These are phyloP conservation scores for Periconia digitata DNA, from an alignment of 2,329 filamentous ascomycete species.

Conservation along the genomic window DNA sequence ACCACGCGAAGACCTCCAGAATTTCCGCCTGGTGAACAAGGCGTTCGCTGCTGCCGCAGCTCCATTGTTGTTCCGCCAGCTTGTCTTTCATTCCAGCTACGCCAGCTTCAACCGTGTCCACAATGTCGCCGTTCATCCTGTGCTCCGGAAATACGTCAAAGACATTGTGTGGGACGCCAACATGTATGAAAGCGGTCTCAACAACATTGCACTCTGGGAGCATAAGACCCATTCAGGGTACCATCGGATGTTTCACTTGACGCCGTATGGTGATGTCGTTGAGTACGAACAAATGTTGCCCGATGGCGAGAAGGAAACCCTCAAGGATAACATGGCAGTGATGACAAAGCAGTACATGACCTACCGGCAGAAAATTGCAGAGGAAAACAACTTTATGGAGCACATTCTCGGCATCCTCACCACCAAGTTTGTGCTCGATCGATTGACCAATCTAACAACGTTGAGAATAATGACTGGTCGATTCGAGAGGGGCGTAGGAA, in stretches of 20 bases:
- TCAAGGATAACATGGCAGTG: neutral
- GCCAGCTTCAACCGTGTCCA: neutral
- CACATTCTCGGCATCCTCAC: neutral
- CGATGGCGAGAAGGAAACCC: too few relatives aligned
- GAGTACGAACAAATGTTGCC: too few relatives aligned
- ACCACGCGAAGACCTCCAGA: neutral
- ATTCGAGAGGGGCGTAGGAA: too few relatives aligned
- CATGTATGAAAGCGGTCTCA: neutral
- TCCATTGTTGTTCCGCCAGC: neutral
- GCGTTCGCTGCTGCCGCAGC: neutral
- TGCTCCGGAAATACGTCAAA: slow-evolving; percentile 2
- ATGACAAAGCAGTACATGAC: neutral
- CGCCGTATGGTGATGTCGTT: too few relatives aligned
- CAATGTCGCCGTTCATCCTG: neutral
- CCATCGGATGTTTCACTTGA: too few relatives aligned
- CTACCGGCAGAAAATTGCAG: neutral
- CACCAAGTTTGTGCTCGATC: neutral
- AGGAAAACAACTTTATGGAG: neutral
- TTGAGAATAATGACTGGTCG: too few relatives aligned
- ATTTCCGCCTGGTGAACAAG: neutral
- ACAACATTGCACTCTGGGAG: neutral
- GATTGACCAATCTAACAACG: neutral
- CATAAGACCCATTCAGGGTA: too few relatives aligned
- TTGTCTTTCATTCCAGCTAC: neutral
- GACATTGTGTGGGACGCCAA: neutral